These are phyloP conservation scores for Cryptomeria japonica DNA, from an alignment of 75 land plant species.

Conservation along the genomic window DNA sequence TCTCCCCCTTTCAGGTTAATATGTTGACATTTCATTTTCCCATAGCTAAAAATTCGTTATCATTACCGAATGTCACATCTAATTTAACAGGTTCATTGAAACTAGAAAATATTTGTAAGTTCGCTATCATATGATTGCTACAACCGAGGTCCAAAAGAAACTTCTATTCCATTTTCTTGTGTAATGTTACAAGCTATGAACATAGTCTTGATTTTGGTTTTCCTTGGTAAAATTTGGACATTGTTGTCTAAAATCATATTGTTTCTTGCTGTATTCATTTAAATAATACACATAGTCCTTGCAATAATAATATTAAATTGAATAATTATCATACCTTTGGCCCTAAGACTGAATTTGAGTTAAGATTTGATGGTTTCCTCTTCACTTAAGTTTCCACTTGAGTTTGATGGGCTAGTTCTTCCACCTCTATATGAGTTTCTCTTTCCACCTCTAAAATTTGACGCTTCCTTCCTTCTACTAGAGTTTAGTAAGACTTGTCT, in stretches of 20 bases:
- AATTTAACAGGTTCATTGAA: not conserved
- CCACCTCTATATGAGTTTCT: not conserved
- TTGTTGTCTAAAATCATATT: not conserved
- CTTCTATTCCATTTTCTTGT: not conserved
- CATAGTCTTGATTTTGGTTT: not conserved
- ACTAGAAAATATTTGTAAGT: not conserved
- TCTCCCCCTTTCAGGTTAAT: not conserved
- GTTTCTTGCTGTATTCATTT: not conserved
- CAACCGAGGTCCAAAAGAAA: not conserved
- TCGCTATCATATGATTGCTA: not conserved
- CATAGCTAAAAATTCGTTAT: not conserved
- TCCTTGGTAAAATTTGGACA: not conserved
- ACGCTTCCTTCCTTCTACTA: not conserved
- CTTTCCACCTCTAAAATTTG: not conserved
- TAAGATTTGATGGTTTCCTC: not conserved
- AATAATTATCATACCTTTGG: not conserved
- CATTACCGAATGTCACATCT: not conserved
- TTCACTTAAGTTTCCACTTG: not conserved
- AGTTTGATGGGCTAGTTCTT: not conserved
- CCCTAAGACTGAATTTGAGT: not conserved
- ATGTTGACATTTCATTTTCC: not conserved
- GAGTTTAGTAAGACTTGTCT: no score
- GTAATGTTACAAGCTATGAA: not conserved
- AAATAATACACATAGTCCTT: not conserved
- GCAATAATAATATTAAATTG: not conserved